Percentiles rank a stretch among this genome's conserved stretches.
Conservation (phyloP, 2,329 filamentous ascomycete species). For the Phialemonium atrogriseum region DNA sequence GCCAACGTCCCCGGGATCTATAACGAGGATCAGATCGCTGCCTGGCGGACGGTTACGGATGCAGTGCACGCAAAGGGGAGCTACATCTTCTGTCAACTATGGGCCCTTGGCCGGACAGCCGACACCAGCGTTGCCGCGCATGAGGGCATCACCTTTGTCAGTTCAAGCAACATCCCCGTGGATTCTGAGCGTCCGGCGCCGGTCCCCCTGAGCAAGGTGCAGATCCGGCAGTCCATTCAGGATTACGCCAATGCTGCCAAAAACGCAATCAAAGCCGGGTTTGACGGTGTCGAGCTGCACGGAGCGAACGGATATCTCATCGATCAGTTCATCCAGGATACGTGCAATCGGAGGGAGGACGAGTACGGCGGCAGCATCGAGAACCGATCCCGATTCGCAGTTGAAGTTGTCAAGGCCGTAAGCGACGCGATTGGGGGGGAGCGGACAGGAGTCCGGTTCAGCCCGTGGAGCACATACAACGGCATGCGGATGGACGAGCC, state of each 20-base stretch:
- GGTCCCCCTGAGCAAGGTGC: slow-evolving; percentile 32
- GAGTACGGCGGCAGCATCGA: slow-evolving; percentile 46
- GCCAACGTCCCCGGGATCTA: slow-evolving; percentile 49
- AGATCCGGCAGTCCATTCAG: slow-evolving; percentile 25
- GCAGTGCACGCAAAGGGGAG: slow-evolving; percentile 52
- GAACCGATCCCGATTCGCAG: slow-evolving; percentile 40
- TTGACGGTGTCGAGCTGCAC: slow-evolving; percentile 34
- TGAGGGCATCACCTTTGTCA: too few relatives aligned
- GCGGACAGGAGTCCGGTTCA: slow-evolving; percentile 41
- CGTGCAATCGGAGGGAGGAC: slow-evolving; percentile 45
- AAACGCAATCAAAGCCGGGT: slow-evolving; percentile 42
- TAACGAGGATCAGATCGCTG: slow-evolving; percentile 40
- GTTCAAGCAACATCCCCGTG: slow-evolving; percentile 34
- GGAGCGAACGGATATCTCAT: slow-evolving; percentile 31
- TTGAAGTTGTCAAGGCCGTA: slow-evolving; percentile 45
- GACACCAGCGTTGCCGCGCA: too few relatives aligned
- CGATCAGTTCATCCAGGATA: slow-evolving; percentile 48
- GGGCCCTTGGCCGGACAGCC: slow-evolving; percentile 27
- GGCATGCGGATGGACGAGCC: slow-evolving; percentile 51
- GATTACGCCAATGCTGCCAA: slow-evolving; percentile 23
- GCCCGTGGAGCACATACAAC: slow-evolving; percentile 48
- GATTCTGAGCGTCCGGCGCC: slow-evolving; percentile 25
- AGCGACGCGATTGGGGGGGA: slow-evolving; percentile 40
- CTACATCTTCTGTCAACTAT: slow-evolving; percentile 53
- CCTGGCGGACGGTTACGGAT: slow-evolving; percentile 51